Conservation (phyloP, 1,139 yeast genomes). For the Hansenula lynferdii region DNA sequence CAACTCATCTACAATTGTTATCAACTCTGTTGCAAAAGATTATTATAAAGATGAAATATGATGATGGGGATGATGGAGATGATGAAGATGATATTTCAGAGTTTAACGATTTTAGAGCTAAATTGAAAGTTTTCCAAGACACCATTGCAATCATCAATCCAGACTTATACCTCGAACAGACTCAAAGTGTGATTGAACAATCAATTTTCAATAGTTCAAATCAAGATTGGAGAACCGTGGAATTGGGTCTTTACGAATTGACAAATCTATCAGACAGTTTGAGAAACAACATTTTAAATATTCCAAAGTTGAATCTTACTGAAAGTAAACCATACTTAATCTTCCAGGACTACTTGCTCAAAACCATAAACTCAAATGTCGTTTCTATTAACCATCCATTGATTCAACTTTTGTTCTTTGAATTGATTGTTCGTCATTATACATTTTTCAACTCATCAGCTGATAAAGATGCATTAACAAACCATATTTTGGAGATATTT, state of each 20-base stretch:
- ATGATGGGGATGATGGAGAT: conserved; percentile 70
- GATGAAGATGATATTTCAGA: conserved; percentile 66
- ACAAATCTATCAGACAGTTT: conserved; percentile 76
- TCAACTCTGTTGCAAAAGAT: conserved; percentile 62
- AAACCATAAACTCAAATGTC: conserved; percentile 56
- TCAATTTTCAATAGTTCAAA: conserved; percentile 38
- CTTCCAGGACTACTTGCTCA: conserved; percentile 50
- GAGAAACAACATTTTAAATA: conserved; percentile 64
- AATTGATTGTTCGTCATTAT: conserved; percentile 76
- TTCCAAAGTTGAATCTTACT: conserved; percentile 58
- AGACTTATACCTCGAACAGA: conserved; percentile 63
- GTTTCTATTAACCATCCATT: conserved; percentile 63
- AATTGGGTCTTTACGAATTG: conserved; percentile 81
- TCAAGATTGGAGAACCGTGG: conserved; percentile 73
- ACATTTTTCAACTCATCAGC: conserved; percentile 49
- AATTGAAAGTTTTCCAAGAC: conserved; percentile 78
- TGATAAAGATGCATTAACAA: conserved; percentile 46
- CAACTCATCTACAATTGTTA: conserved; percentile 44
- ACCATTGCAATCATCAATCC: conserved; percentile 75
- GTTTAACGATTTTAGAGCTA: conserved; percentile 66
- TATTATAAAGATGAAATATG: conserved; percentile 75
- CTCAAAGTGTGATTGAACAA: conserved; percentile 61
- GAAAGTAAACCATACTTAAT: conserved; percentile 57
- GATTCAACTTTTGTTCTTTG: conserved; percentile 78
- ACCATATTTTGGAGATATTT: conserved; percentile 69